Conservation (phyloP, 2,329 filamentous ascomycete genomes). For the Zasmidium cellare region DNA sequence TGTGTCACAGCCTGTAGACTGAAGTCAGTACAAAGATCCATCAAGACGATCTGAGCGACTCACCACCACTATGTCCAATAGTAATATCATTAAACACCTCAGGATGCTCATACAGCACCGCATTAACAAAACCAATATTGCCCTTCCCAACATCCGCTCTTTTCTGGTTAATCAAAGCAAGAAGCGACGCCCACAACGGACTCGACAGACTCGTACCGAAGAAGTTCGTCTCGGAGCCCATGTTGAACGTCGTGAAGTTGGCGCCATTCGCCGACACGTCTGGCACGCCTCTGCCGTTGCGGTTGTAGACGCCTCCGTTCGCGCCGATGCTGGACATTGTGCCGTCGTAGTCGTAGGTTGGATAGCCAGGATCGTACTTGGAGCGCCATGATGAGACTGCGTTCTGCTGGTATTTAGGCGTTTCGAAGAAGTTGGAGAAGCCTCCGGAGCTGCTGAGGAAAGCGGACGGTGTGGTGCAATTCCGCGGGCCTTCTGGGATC, state of each 20-base stretch:
- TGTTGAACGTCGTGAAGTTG: constrained; percentile 42
- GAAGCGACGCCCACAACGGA: constrained; percentile 54
- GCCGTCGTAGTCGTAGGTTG: constrained; percentile 4
- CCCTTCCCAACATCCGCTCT: constrained; percentile 51
- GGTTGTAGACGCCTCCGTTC: constrained; percentile 27
- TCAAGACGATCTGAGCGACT: constrained; percentile 7
- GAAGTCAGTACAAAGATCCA: constrained; percentile 1
- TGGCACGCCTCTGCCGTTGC: constrained; percentile 33
- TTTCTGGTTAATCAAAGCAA: constrained; percentile 64
- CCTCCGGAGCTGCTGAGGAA: constrained; percentile 40
- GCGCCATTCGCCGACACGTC: constrained; percentile 35
- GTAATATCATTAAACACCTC: constrained; percentile 52
- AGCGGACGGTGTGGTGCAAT: not conserved
- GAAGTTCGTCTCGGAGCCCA: constrained; percentile 27
- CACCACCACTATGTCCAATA: constrained; percentile 30
- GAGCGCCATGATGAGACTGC: constrained; percentile 43
- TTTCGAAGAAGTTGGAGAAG: constrained; percentile 48
- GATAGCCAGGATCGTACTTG: constrained; percentile 28
- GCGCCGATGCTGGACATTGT: constrained; percentile 2
- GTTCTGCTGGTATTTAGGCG: constrained; percentile 48
- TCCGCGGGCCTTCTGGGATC: not conserved
- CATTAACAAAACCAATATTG: constrained; percentile 53
- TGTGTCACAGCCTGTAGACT: constrained; percentile 16
- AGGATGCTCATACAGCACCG: constrained; percentile 55
- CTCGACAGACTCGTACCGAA: constrained; percentile 52